A percentile compares a stretch with the other conserved stretches of the same genome.
phyloP scores from a whole-genome alignment of 108 stramenopile genomes.

The Conticribra guillardii region DNA sequence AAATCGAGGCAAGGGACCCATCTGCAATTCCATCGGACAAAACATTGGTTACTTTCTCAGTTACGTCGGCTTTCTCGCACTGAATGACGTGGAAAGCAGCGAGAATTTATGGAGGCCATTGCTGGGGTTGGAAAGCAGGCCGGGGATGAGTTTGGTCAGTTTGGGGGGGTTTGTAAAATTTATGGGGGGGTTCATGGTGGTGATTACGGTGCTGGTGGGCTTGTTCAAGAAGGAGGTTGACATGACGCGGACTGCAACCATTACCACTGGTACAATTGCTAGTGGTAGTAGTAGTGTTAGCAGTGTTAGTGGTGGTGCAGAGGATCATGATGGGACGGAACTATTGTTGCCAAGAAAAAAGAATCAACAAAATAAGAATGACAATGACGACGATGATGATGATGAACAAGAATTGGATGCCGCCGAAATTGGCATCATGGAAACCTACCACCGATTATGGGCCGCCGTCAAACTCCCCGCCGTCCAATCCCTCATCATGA shows the following conservation, averaged over 20 bases:
- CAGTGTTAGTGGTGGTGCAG: constrained; percentile 2
- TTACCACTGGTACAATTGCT: constrained; percentile 6
- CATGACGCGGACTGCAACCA: no score
- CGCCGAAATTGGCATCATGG: constrained; percentile 75
- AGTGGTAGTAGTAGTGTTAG: constrained; percentile 15
- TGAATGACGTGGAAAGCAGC: constrained; percentile 91
- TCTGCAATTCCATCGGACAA: constrained; percentile 98
- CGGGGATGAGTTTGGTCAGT: constrained; percentile 74
- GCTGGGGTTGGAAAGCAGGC: constrained; percentile 64
- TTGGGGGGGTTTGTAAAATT: constrained; percentile 89
- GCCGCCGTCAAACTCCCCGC: constrained; percentile 86
- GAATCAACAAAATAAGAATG: no score
- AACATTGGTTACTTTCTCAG: constrained; percentile 95
- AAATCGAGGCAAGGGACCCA: constrained; percentile 94
- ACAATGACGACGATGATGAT: constrained; percentile 33
- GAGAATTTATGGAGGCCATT: constrained; percentile 82
- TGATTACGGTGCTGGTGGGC: constrained; percentile 87
- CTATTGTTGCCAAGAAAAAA: constrained; percentile 30
- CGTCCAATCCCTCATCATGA: constrained; percentile 80
- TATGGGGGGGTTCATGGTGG: constrained; percentile 94
- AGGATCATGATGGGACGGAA: constrained; percentile 33
- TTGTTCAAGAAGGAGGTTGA: constrained; percentile 88
- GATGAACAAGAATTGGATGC: constrained; percentile 89
- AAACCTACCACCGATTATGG: constrained; percentile 88
- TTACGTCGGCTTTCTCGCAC: constrained; percentile 96